These are phyloP conservation scores for Fusarium lateritium DNA, from an alignment of 2,329 filamentous ascomycete genomes.

Conservation along the genomic window DNA sequence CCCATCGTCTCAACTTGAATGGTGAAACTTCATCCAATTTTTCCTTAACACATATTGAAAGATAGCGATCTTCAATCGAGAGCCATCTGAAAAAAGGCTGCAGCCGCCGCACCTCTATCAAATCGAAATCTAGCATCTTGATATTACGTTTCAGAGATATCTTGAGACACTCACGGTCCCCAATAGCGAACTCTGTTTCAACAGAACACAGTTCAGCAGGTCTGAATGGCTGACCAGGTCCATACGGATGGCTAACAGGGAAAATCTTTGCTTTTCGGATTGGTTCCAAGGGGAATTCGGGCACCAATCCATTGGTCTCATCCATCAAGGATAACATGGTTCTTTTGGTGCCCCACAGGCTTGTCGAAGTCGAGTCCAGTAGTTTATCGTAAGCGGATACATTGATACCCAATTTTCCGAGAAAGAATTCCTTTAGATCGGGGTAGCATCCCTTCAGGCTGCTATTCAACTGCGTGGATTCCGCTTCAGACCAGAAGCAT, in stretches of 20 bases:
- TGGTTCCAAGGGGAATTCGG: slow-evolving; percentile 2
- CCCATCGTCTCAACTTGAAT: not conserved
- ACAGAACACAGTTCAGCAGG: not conserved
- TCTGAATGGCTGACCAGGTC: not conserved
- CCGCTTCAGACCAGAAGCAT: slow-evolving; percentile 32
- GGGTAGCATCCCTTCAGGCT: slow-evolving; percentile 18
- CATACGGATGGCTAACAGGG: slow-evolving; percentile 5
- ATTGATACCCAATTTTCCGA: slow-evolving; percentile 14
- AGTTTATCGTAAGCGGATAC: slow-evolving; percentile 25
- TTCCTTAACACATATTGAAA: slow-evolving; percentile 15
- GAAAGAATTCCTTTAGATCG: slow-evolving; percentile 14
- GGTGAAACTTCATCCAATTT: not conserved
- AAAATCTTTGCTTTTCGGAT: slow-evolving; percentile 32
- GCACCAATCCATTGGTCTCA: not conserved
- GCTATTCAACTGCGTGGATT: slow-evolving; percentile 2
- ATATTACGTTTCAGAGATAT: not conserved
- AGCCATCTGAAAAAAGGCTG: slow-evolving; percentile 22
- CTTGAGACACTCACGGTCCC: slow-evolving; percentile 12
- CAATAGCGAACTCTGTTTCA: slow-evolving; percentile 17
- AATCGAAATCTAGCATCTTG: slow-evolving; percentile 17
- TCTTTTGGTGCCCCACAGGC: not conserved
- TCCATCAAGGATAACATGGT: slow-evolving; percentile 8
- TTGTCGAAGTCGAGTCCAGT: not conserved
- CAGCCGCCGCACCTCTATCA: slow-evolving; percentile 12
- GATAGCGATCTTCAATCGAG: slow-evolving; percentile 19